Percentiles rank a stretch among this genome's conserved stretches.
Evolutionary conservation across 1,139 yeast genomes (phyloP).

Genomic region (Geotrichum siamense): DNA sequence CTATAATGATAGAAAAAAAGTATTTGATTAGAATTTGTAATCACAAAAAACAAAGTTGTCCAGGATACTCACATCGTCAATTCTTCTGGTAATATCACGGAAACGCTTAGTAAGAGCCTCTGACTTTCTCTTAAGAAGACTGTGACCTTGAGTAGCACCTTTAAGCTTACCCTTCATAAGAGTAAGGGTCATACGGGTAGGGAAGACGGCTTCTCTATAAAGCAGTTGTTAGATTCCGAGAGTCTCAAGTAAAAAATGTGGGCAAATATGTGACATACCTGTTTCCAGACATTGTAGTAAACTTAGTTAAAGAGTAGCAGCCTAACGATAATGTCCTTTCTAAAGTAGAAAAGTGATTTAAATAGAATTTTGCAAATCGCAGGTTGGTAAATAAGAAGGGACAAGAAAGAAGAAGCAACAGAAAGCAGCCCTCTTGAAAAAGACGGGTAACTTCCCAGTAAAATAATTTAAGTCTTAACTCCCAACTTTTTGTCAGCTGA

Average conservation of each 20-base stretch:
- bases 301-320: neutral
- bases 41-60: neutral
- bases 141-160: constrained; percentile 97
- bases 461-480: neutral
- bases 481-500: neutral
- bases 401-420: constrained; percentile 9
- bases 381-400: too few species aligned
- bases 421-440: constrained; percentile 12
- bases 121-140: constrained; percentile 85
- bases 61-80: constrained; percentile 54
- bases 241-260: too few species aligned
- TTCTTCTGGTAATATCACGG: constrained; percentile 88
- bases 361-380: too few species aligned
- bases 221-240: neutral
- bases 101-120: constrained; percentile 95
- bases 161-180: constrained; percentile 90
- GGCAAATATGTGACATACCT: too few species aligned
- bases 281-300: constrained; percentile 13
- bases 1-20: constrained; percentile 16
- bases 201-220: constrained; percentile 52
- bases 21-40: neutral
- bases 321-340: too few species aligned
- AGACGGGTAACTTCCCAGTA: constrained; percentile 14
- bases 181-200: constrained; percentile 95
- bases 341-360: too few species aligned